Conservation (phyloP, 768 basidiomycete species). For the Tylopilus cervinicoccineus region DNA sequence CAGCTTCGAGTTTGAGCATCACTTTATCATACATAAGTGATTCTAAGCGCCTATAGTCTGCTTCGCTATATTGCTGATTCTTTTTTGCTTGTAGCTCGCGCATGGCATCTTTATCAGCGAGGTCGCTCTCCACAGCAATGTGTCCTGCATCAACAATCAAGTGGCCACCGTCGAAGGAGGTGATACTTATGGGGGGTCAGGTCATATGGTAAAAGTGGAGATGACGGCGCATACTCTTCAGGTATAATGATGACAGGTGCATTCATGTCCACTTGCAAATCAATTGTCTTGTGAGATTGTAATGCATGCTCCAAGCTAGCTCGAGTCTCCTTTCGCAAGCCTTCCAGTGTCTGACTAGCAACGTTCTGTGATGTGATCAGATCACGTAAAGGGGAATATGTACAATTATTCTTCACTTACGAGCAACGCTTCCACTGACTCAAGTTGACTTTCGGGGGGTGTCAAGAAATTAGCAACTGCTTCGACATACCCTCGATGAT, state of each 20-base stretch:
- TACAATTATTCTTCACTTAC: constrained; percentile 38
- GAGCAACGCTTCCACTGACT: constrained; percentile 90
- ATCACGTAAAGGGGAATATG: not conserved
- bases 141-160: constrained; percentile 95
- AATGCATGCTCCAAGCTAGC: constrained; percentile 92
- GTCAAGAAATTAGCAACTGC: constrained; percentile 88
- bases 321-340: constrained; percentile 88
- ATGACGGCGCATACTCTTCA: constrained; percentile 59
- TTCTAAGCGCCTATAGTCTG: constrained; percentile 83
- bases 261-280: constrained; percentile 94
- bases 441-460: constrained; percentile 90
- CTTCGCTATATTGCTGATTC: constrained; percentile 78
- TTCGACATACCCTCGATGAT: constrained; percentile 91
- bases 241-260: constrained; percentile 97
- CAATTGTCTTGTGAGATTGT: constrained; percentile 91
- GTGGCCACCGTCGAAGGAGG: constrained; percentile 72
- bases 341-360: constrained; percentile 91
- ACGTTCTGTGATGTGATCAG: constrained; percentile 54
- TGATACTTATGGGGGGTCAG: constrained; percentile 52
- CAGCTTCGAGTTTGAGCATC: constrained; percentile 74
- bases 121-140: constrained; percentile 87
- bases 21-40: constrained; percentile 95
- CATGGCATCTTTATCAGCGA: constrained; percentile 80
- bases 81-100: constrained; percentile 78
- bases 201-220: constrained; percentile 13